Evolutionary conservation across 2,329 filamentous ascomycete genomes (phyloP).

Genomic region (Penicillium sp.): DNA sequence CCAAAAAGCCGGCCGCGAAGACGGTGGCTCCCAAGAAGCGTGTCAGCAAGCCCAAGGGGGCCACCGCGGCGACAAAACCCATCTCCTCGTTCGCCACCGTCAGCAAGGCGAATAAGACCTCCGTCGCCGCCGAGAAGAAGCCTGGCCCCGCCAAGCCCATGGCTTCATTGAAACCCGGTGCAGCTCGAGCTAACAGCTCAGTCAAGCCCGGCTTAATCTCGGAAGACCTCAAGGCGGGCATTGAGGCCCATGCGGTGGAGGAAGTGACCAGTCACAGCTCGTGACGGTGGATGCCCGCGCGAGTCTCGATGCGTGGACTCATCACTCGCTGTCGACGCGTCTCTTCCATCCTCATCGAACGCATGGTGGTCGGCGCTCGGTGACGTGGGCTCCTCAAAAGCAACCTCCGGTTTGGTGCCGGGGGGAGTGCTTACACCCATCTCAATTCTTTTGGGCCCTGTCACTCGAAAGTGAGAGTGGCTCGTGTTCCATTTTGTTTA

Average conservation of each 20-base stretch:
- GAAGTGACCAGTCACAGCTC: slow-evolving; percentile 3
- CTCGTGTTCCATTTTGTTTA: neutral
- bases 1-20: slow-evolving; percentile 7
- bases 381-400: slow-evolving; percentile 1
- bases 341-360: slow-evolving; percentile 8
- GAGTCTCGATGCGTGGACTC: neutral
- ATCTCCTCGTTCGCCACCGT: slow-evolving; percentile 32
- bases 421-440: too few species aligned
- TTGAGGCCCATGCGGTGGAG: slow-evolving; percentile 2
- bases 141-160: slow-evolving; percentile 29
- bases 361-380: slow-evolving; percentile 11
- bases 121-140: slow-evolving; percentile 21
- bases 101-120: slow-evolving; percentile 25
- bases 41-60: neutral
- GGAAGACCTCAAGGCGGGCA: slow-evolving; percentile 19
- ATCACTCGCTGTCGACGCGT: neutral
- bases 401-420: too few species aligned
- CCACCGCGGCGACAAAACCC: slow-evolving; percentile 20
- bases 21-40: slow-evolving; percentile 9
- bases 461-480: neutral
- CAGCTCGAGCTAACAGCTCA: slow-evolving; percentile 32
- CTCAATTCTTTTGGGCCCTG: slow-evolving; percentile 1
- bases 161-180: slow-evolving; percentile 30
- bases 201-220: slow-evolving; percentile 18
- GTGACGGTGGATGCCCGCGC: slow-evolving; percentile 1